Base-by-base conservation (phyloP, 345 rosid genomes). In the Eucalyptus sp. region DNA sequence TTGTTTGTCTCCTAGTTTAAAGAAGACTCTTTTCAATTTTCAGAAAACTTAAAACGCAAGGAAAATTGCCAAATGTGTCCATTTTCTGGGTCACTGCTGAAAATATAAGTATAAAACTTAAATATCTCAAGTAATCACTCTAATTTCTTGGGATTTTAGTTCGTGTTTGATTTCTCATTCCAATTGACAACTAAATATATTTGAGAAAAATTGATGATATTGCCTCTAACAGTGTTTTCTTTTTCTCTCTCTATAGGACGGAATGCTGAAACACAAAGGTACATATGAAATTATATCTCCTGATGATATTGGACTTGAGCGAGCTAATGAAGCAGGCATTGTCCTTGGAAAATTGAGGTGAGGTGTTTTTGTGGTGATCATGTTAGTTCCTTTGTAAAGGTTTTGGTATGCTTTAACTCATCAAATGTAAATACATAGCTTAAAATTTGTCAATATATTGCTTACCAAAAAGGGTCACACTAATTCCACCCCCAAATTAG, bases 291-390 rank as follows among this genome's bases (percentile, higher is more conserved):
- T 97, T 86, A 95, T 96, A 22, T 93, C 94, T 76, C 99, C 98
- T 2, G 98, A 96, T 83, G 99, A 96, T 91, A 95, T 97, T 71
- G 99, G 99, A 76, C 98, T 96, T 87, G 98, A 97, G 89, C 91
- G 99, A 89, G 89, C 97, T 81, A 94, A 96, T 89, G 96, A 95
- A 86, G 97, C 97, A 86, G 98, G 99, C 79, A 96, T 97, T 91
- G 99, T 97, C 89, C 98, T 96, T 86, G 99, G 99, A 89, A 97
- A 96, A 92, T 96, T 96, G 58, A 96, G 99, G 99, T 95, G 93
- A 89, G 89, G 2, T 88, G 50, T 22, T n/a, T 66, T 54, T 41
- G 49, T 87, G 58, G 27, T 49, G 20, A n/a, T 49, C 48, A 46
- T n/a, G 66, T 58, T 22, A 48, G 51, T 71, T 41, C 49, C 31